A percentile compares a stretch with the other conserved stretches of the same genome.
These are phyloP conservation scores for Penicillium silybi DNA, from an alignment of 495 filamentous ascomycete genomes.

Conservation along the genomic window DNA sequence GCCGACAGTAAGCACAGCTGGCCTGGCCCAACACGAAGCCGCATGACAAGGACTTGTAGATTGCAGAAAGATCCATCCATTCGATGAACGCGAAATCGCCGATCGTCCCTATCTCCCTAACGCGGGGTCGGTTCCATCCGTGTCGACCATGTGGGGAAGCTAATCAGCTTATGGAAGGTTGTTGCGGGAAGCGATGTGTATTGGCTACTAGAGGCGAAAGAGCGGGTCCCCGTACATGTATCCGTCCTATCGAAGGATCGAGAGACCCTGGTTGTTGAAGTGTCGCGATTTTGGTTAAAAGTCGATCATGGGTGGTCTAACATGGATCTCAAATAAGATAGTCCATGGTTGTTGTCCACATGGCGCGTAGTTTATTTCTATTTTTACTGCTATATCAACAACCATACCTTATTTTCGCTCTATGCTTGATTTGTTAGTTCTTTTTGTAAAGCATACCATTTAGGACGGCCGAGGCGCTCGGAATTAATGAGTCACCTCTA, in stretches of 20 bases:
- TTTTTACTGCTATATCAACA: not conserved
- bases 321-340: not conserved
- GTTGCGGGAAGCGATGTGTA: slow-evolving; percentile 13
- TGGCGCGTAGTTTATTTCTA: not conserved
- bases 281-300: not conserved
- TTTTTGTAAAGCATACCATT: no score
- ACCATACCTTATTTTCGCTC: no score
- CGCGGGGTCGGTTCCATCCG: slow-evolving; percentile 14
- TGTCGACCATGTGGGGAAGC: slow-evolving; percentile 14
- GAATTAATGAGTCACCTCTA: no score
- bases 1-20: not conserved
- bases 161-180: slow-evolving; percentile 22
- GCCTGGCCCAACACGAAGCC: not conserved
- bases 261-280: not conserved
- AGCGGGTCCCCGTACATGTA: not conserved
- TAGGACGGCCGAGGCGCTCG: no score
- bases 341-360: not conserved
- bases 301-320: not conserved
- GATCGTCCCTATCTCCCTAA: slow-evolving; percentile 3
- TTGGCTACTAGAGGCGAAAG: slow-evolving; percentile 2
- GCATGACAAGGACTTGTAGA: not conserved
- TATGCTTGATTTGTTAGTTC: no score
- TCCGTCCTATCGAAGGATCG: not conserved
- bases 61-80: not conserved
- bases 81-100: not conserved